These are phyloP conservation scores for Wallacemonas sp. DNA, from an alignment of 208 protist genomes.

Conservation along the genomic window DNA sequence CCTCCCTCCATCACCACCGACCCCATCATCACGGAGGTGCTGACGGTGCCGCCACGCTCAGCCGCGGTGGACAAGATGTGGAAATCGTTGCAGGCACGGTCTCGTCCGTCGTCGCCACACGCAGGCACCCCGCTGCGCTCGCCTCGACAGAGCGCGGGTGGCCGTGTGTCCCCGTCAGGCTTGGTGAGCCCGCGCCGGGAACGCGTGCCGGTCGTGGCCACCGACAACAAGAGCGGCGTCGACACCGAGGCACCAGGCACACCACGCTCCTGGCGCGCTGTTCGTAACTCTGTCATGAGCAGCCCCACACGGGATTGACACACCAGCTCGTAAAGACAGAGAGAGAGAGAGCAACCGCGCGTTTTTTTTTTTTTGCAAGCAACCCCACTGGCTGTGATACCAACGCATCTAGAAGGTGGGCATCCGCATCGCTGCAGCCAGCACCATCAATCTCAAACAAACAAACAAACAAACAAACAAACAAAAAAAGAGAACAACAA, in stretches of 20 bases:
- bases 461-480: no score
- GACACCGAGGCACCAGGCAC: no score
- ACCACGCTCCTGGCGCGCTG: not conserved
- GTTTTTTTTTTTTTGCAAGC: no score
- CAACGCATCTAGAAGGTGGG: no score
- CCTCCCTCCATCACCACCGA: no score
- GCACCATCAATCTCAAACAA: no score
- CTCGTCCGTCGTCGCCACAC: conserved; percentile 13
- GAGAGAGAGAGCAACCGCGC: no score
- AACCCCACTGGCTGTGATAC: no score
- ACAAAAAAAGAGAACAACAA: no score
- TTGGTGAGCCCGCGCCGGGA: conserved; percentile 6
- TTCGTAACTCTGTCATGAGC: not conserved
- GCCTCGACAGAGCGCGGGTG: not conserved
- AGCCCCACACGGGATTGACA: not conserved
- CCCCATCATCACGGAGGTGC: not conserved
- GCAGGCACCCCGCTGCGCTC: not conserved
- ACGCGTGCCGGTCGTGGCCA: no score
- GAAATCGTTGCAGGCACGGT: conserved; percentile 9
- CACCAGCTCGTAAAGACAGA: not conserved
- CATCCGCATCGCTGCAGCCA: no score
- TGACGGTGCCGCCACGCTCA: not conserved
- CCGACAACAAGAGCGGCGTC: no score
- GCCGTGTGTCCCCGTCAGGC: not conserved
- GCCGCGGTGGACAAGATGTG: conserved; percentile 4